A percentile compares a stretch with the other conserved stretches of the same genome.
Conservation (phyloP, 2,329 filamentous ascomycete species). For the Colletotrichum sp. region DNA sequence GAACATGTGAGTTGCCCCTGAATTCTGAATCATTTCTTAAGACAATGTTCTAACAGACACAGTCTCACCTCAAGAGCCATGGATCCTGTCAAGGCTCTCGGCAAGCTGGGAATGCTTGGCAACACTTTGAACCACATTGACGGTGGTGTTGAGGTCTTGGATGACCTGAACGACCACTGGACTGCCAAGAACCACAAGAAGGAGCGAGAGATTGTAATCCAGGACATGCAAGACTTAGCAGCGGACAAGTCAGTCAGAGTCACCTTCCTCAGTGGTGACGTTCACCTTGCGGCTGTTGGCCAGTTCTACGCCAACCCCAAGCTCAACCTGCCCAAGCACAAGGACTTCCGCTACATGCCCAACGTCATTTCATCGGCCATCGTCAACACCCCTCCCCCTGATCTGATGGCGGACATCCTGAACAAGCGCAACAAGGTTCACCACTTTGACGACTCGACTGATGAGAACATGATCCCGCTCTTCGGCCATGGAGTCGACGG, state of each 20-base stretch:
- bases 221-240: conserved; percentile 91
- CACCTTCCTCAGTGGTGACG: conserved; percentile 91
- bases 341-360: conserved; percentile 95
- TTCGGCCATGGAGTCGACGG: conserved; percentile 90
- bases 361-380: conserved; percentile 95
- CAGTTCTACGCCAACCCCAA: conserved; percentile 96
- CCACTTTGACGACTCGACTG: conserved; percentile 76
- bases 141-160: conserved; percentile 87
- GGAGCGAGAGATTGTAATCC: conserved; percentile 84
- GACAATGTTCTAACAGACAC: conserved; percentile 29
- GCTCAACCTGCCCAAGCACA: conserved; percentile 79
- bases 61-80: conserved; percentile 83
- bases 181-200: conserved; percentile 93
- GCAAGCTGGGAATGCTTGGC: conserved; percentile 80
- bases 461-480: conserved; percentile 95
- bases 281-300: conserved; percentile 89
- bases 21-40: neutral
- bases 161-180: conserved; percentile 97
- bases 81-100: conserved; percentile 88
- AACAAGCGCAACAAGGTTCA: conserved; percentile 90
- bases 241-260: conserved; percentile 91
- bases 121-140: conserved; percentile 88
- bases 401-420: conserved; percentile 86
- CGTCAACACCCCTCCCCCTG: conserved; percentile 87
- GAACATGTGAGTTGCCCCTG: conserved; percentile 60